Evolutionary conservation across 805 yeast species (phyloP), one percentile per base, ranked within the genome.

Genomic region (baker's yeast (Saccharomyces cerevisiae)): DNA sequence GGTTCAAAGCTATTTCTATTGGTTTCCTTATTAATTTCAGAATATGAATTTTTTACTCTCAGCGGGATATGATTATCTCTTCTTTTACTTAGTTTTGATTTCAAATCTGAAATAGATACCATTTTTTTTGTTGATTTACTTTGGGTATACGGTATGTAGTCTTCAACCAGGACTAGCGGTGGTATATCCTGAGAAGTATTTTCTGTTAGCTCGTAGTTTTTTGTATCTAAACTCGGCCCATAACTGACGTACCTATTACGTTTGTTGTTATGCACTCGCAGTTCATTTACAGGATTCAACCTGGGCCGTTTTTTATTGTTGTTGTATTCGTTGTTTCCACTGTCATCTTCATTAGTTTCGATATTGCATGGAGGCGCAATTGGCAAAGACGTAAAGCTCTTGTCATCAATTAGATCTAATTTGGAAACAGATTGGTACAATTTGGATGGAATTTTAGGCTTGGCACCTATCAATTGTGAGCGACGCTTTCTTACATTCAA

Each of bases 141-240:
- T 6, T 59, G 60, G 26, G 51, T 59, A 26, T 55, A 51, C 1
- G 63, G 59, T 13, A 67, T 65, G 51, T 67, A 67, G 48, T 67
- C 71, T 49, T 67, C 71, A 2, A 67, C 62, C 48, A 67, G 50
- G 2, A 67, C 66, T 32, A 66, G 61, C 9, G 68, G 68, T 32
- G 59, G 62, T 9, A 54, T 57, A 6, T 48, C 51, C 13, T 52
- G 51, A 5, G 50, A 30, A 17, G 8, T 13, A 27, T 48, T 30
- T 10, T 17, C 50, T n/a, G 48, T 17, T 46, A 46, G 11, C 31
- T 26, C 30, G 14, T 4, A 14, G 48, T 54, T 30, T 26, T 21
- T 1, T 55, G 55, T 11, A 48, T 48, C 4, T 10, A 13, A 21
- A 11, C 14, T 32, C 11, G n/a, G 17, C 14, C 54, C 54, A 47